Evolutionary conservation across 371 early-diverging fungal species (phyloP).

Genomic region (Zopfochytrium polystomum): DNA sequence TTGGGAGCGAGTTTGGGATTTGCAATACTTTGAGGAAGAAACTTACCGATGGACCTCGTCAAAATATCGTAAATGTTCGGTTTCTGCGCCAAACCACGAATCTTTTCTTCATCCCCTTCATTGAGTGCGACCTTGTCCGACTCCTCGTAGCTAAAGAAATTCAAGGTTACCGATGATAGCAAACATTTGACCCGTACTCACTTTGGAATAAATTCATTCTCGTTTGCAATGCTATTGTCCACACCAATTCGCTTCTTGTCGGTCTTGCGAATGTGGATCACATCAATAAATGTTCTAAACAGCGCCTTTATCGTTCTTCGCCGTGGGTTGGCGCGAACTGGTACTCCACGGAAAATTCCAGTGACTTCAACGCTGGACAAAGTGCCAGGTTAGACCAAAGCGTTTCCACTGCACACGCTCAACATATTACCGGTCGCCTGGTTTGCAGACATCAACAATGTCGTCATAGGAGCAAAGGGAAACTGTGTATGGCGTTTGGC

Average conservation of each 20-base stretch:
- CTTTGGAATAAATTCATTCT: constrained; percentile 55
- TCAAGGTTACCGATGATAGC: background rate
- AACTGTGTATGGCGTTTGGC: constrained; percentile 98
- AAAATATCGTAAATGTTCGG: constrained; percentile 78
- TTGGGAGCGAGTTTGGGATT: background rate
- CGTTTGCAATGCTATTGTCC: constrained; percentile 40
- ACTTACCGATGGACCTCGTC: constrained; percentile 69
- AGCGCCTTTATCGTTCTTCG: constrained; percentile 88
- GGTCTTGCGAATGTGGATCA: constrained; percentile 84
- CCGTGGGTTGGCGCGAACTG: constrained; percentile 92
- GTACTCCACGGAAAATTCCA: constrained; percentile 95
- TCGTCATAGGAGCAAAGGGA: constrained; percentile 91
- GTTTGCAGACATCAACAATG: constrained; percentile 91
- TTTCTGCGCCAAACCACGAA: constrained; percentile 58
- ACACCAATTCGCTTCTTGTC: constrained; percentile 69
- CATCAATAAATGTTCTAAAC: constrained; percentile 96
- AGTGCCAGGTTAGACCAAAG: background rate
- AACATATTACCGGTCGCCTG: constrained; percentile 84
- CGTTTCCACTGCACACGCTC: background rate
- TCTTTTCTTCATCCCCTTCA: constrained; percentile 61
- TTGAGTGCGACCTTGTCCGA: constrained; percentile 62
- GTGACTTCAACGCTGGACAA: constrained; percentile 80
- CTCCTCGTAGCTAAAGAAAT: constrained; percentile 53
- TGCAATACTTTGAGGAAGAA: background rate
- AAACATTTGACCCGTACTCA: constrained; percentile 10